Conservation (phyloP, 208 protist species). For the Trypanosoma cruzi region DNA sequence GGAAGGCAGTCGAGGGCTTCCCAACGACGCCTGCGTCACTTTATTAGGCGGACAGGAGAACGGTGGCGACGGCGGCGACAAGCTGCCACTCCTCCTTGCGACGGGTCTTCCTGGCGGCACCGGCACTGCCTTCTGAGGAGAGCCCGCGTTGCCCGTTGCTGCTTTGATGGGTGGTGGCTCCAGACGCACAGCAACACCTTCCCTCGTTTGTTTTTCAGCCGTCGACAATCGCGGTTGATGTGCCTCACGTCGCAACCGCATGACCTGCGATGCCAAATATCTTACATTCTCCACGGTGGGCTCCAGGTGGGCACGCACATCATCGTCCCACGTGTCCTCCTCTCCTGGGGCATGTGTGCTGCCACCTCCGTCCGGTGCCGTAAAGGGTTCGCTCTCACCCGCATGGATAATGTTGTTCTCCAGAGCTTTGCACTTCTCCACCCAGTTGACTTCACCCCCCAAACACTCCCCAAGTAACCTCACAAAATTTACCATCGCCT, state of each 20-base stretch:
- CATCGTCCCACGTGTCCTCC: slow-evolving; percentile 43
- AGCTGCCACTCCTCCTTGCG: background rate
- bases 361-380: too few species aligned
- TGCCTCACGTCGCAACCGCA: slow-evolving; percentile 39
- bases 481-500: slow-evolving; percentile 91
- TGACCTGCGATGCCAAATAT: slow-evolving; percentile 57
- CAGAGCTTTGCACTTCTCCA: slow-evolving; percentile 6
- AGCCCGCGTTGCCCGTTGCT: background rate
- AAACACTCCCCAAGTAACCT: slow-evolving; percentile 38
- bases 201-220: background rate
- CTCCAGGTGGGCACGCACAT: slow-evolving; percentile 39
- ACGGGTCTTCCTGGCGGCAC: slow-evolving; percentile 15
- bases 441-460: slow-evolving; percentile 27
- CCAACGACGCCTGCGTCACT: slow-evolving; percentile 20
- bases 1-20: slow-evolving; percentile 2
- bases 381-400: too few species aligned
- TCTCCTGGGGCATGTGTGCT: background rate
- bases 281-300: slow-evolving; percentile 49
- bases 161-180: background rate
- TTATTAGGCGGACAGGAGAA: background rate
- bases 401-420: background rate
- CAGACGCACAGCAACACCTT: background rate
- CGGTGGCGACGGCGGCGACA: slow-evolving; percentile 2
- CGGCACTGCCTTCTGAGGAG: background rate
- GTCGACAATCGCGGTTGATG: slow-evolving; percentile 2